Base-by-base conservation (phyloP, 805 yeast species). In the Pichia occidentalis region DNA sequence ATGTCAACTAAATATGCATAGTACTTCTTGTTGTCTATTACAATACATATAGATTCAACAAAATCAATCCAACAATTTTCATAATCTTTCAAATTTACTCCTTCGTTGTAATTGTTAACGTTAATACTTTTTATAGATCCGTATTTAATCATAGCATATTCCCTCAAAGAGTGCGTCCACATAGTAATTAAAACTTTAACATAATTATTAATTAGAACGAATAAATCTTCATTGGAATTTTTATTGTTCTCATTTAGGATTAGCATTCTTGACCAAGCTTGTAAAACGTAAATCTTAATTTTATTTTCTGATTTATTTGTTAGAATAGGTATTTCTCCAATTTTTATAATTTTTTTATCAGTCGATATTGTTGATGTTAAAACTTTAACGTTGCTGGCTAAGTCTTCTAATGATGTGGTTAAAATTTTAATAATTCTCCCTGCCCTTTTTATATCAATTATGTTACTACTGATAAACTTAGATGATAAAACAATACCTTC, bases 401-500 rank as follows among this genome's bases (percentile, higher is more conserved):
- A 68, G 40, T 77, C 82, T 27, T 79, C 86, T 23, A 90, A 63
- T 3, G 90, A 72, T 22, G 67, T 67, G 2, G 78, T 74, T 50
- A 92, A 62, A 6, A 88, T 67, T 44, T 73, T 77, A 35, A 82
- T 65, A 3, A 88, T 64, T 41, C 87, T 64, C 1, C 63, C 67
- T 57, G 73, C 60, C 36, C 70, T 67, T 10, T 65, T 57, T 3
- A 72, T 60, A 27, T 70, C 67, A 9, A 73, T 71, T 28, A 80
- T 64, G 4, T 70, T 70, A n/a, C 80, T 72, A 5, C 77, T 73
- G 18, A 88, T 68, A 50, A 90, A 78, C 39, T 77, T 78, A 0
- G 95, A 87, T 25, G 84, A 75, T 2, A 87, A 82, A 28, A 74
- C 73, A 24, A 90, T 72, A 0, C 96, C 95, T 37, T 73, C 73